Base-by-base conservation (phyloP, 495 filamentous ascomycete species). In the Xylaria castorea region DNA sequence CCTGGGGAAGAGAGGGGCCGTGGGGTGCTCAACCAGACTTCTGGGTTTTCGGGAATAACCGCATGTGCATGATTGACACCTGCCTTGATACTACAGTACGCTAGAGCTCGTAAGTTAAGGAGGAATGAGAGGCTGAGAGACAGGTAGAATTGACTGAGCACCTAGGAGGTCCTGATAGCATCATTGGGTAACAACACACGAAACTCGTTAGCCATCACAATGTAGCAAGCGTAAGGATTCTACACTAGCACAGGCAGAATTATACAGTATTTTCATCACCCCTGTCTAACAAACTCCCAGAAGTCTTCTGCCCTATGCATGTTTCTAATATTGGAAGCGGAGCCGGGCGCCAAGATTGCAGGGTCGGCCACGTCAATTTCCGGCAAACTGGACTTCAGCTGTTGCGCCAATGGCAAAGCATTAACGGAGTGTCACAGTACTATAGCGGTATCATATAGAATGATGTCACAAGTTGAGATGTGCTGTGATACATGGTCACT, bases 241-340 rank as follows among this genome's bases (percentile, higher is more conserved):
- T n/a, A n/a, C n/a, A n/a, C 1, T 30, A 32, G 27, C 34, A 58
- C 55, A 18, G 2, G 27, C 30, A 34, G 12, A 58, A 34, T 58
- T 27, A n/a, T n/a, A n/a, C n/a, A n/a, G 30, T 34, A 16, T 58
- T 12, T 58, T 58, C 12, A 20, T 30, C 1, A 58, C 12, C 55
- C 27, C 27, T 58, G 27, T 58, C 27, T 32, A 34, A 42, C 38
- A 6, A 34, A 22, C 5, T 58, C 55, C 14, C 55, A n/a, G 55
- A 60, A 36, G 30, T 38, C 34, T 38, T 38, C 58, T 22, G 34
- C 32, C 34, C 3, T 53, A 36, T 60, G 55, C 55, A 60, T 18
- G 30, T 60, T 36, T n/a, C 55, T 60, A 20, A 60, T 60, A 60
- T 60, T 34, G 58, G 58, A 61, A 61, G 25, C 38, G 58, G 58